Percentiles rank a stretch among this genome's conserved stretches.
phyloP scores from a whole-genome alignment of 176 grass and related monocot species.

The Triticum turgidum region DNA sequence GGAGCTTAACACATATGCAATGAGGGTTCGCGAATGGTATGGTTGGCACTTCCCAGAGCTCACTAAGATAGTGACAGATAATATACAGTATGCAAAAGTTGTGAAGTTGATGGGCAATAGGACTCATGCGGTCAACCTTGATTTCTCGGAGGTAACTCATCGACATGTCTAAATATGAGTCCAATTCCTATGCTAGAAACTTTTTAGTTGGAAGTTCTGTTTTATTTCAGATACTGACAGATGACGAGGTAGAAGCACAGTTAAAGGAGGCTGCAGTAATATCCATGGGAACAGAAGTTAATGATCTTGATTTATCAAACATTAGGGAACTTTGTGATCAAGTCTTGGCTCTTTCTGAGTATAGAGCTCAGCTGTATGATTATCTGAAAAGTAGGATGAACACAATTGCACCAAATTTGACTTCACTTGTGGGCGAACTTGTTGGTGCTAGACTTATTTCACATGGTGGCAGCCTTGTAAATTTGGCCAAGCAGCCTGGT shows the following conservation, averaged over 20 bases:
- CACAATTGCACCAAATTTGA: conserved; percentile 81
- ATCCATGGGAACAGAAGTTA: conserved; percentile 61
- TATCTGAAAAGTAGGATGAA: conserved; percentile 85
- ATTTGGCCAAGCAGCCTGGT: conserved; percentile 87
- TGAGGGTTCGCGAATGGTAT: conserved; percentile 85
- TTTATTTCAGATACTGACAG: too few relatives aligned
- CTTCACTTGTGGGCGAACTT: conserved; percentile 53
- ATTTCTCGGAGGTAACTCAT: conserved; percentile 77
- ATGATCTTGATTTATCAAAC: conserved; percentile 68
- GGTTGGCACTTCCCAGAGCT: conserved; percentile 95
- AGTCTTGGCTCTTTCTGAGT: conserved; percentile 89
- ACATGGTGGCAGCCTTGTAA: conserved; percentile 79
- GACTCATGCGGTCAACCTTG: conserved; percentile 60
- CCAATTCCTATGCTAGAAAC: too few relatives aligned
- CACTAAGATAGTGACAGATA: conserved; percentile 83
- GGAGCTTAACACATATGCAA: conserved; percentile 87
- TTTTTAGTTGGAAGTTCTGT: too few relatives aligned
- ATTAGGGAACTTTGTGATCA: conserved; percentile 82
- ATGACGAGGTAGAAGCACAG: too few relatives aligned
- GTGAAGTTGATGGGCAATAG: conserved; percentile 82
- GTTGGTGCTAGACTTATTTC: conserved; percentile 92
- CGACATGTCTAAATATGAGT: too few relatives aligned
- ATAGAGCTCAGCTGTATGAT: conserved; percentile 84
- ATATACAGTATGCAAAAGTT: conserved; percentile 83
- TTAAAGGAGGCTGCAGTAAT: conserved; percentile 6